These are phyloP conservation scores for Umbelopsis sp. DNA, from an alignment of 192 early-diverging fungal genomes.

Conservation along the genomic window DNA sequence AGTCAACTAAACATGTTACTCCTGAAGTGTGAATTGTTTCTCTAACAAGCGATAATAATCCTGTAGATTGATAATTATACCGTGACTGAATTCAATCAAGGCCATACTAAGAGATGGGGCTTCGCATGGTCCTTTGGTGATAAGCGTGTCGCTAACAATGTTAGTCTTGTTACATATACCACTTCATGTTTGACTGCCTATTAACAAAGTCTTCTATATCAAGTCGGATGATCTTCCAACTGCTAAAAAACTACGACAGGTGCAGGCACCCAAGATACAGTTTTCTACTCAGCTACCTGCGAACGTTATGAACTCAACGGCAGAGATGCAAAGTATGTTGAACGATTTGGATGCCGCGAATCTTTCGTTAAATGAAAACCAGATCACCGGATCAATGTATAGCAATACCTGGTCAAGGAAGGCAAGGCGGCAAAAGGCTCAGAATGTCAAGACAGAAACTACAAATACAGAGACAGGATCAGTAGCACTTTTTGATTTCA, in stretches of 20 bases:
- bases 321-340: background rate
- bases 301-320: too few relatives aligned
- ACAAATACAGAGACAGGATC: background rate
- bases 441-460: background rate
- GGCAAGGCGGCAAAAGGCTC: slow-evolving; percentile 28
- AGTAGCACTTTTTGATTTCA: slow-evolving; percentile 27
- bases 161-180: background rate
- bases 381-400: background rate
- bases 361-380: background rate
- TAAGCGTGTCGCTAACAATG: slow-evolving; percentile 33
- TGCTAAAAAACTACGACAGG: slow-evolving; percentile 24
- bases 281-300: slow-evolving; percentile 5
- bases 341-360: background rate
- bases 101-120: slow-evolving; percentile 55
- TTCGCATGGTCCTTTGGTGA: slow-evolving; percentile 60
- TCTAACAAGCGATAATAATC: too few relatives aligned
- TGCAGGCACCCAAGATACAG: slow-evolving; percentile 23
- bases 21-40: too few relatives aligned
- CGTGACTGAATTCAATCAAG: slow-evolving; percentile 58
- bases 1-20: too few relatives aligned
- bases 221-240: slow-evolving; percentile 13
- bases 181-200: background rate
- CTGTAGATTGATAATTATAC: slow-evolving; percentile 55
- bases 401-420: slow-evolving; percentile 42
- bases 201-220: background rate